Base-by-base conservation (phyloP, 345 rosid genomes). In the Geranium rotundifolium region DNA sequence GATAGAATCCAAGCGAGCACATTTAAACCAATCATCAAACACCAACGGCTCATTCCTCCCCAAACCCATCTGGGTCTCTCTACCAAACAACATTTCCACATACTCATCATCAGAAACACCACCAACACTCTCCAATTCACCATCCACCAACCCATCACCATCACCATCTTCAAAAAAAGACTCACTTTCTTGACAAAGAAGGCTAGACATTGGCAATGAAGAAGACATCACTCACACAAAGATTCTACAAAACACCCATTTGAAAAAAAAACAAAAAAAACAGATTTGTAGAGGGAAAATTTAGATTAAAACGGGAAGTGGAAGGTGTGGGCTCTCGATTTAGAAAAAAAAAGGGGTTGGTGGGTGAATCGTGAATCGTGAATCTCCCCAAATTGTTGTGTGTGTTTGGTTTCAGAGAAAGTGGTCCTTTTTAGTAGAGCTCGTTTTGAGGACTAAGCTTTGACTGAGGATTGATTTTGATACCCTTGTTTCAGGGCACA, bases 1-100 rank as follows among this genome's bases (percentile, higher is more conserved):
- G 61, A 86, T 66, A 19, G 79, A 82, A 39, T 82, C 80, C 67
- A 30, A 60, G 34, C 92, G 78, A 59, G 73, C 80, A 70, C 54
- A 52, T 71, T 71, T 69, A 39, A 78, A 46, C 75, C 75, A 65
- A 34, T 71, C 63, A 39, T 50, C 65, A 29, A 65, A 58, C 54
- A 62, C 65, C 63, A 61, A 61, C 29, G 78, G 64, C 60, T 63
- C 74, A 59, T 59, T 66, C 17, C 50, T 63, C 57, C 59, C 60
- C 60, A 67, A 73, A 54, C 78, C 82, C 50, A 63, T 66, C 58
- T 3, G 67, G 29, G 49, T 70, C 73, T 85, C 91, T 70, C 65
- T 78, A 31, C 70, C 64, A 60, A 74, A 17, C 69, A 85, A 62
- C 69, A 66, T 62, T 58, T 64, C 57, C 63, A 77, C 18, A 63